These are phyloP conservation scores for Hanseniaspora nectarophila DNA, from an alignment of 805 yeast species.

Conservation along the genomic window DNA sequence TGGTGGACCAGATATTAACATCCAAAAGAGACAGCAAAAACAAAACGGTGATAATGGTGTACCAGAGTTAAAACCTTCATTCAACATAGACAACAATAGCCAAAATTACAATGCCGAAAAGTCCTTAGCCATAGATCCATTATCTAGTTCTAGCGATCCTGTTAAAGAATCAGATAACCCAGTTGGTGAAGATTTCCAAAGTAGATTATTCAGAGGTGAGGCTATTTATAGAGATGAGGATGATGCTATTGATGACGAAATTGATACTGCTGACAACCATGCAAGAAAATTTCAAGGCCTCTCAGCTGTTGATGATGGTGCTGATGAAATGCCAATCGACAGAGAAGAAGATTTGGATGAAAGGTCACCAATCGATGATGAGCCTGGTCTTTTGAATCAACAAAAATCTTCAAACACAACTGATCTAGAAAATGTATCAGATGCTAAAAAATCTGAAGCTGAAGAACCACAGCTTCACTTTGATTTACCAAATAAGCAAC, in stretches of 20 bases:
- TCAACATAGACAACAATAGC: conserved; percentile 1
- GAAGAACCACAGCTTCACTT: conserved; percentile 11
- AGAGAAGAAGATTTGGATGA: neutral
- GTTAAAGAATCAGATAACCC: neutral
- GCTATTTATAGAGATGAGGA: conserved; percentile 27
- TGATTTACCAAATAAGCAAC: conserved; percentile 8
- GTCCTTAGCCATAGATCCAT: neutral
- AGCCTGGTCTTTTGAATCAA: conserved; percentile 4
- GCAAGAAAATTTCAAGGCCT: neutral
- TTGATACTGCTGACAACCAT: conserved; percentile 13
- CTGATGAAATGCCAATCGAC: neutral
- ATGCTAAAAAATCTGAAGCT: neutral
- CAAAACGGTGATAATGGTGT: conserved; percentile 16
- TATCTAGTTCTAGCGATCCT: neutral
- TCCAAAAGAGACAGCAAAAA: conserved; percentile 1
- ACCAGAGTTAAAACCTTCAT: neutral
- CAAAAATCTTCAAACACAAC: too few species aligned
- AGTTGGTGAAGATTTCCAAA: conserved; percentile 24
- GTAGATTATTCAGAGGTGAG: conserved; percentile 28
- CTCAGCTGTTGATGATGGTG: neutral
- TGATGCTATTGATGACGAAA: conserved; percentile 15
- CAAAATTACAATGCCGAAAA: neutral
- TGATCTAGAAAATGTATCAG: neutral
- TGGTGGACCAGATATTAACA: conserved; percentile 12
- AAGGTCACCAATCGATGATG: conserved; percentile 3